Evolutionary conservation across 2,329 filamentous ascomycete species (phyloP).

Genomic region (Macrophomina pseudophaseolina): DNA sequence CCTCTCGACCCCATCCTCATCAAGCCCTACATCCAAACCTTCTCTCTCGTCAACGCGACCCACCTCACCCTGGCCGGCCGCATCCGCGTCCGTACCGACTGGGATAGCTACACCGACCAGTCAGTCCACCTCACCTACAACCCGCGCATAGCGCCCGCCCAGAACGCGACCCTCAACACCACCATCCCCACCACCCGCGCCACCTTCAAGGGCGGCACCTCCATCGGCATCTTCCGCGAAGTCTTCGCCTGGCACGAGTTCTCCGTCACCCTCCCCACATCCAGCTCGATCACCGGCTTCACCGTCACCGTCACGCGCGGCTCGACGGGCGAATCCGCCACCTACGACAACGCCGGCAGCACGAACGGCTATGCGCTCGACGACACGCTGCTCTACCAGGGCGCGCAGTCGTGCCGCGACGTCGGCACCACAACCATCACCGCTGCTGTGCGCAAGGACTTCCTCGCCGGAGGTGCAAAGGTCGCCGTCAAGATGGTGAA

Average conservation of each 20-base stretch:
- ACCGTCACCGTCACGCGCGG: not conserved
- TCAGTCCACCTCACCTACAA: conserved; percentile 8
- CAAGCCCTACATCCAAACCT: conserved; percentile 2
- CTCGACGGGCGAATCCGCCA: not conserved
- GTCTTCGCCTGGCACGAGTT: conserved; percentile 25
- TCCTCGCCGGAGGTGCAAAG: not conserved
- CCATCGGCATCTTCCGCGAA: conserved; percentile 11
- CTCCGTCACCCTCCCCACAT: not conserved
- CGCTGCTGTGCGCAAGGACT: not conserved
- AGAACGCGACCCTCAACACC: not conserved
- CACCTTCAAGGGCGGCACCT: not conserved
- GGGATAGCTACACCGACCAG: not conserved
- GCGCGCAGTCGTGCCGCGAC: not conserved
- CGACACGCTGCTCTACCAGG: not conserved
- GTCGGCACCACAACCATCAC: not conserved
- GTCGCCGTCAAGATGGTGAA: not conserved
- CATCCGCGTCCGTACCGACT: conserved; percentile 15
- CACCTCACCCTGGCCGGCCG: conserved; percentile 7
- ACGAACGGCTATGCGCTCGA: not conserved
- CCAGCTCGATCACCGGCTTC: not conserved
- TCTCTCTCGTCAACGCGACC: conserved; percentile 7
- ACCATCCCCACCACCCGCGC: conserved; percentile 15
- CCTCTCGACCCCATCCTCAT: not conserved
- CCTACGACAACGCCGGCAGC: conserved; percentile 11
- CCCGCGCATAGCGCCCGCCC: not conserved